Evolutionary conservation across 306 rosid species (phyloP).

Genomic region (Cucumis hystrix): DNA sequence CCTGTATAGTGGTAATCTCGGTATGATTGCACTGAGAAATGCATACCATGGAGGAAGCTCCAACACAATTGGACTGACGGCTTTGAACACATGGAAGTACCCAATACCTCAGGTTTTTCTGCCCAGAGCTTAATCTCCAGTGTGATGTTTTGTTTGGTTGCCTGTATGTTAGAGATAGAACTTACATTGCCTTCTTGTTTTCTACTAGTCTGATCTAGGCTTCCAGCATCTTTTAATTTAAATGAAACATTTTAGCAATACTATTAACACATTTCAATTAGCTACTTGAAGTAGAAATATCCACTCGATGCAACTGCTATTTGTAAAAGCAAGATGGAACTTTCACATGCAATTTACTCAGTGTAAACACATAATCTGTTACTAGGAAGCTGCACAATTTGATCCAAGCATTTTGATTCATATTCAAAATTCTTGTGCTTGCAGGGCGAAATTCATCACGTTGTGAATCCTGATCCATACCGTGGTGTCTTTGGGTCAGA

Average conservation of each 20-base stretch:
- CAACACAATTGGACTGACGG: conserved; percentile 60
- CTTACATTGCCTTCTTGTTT: not conserved
- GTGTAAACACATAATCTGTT: not conserved
- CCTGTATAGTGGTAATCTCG: conserved; percentile 64
- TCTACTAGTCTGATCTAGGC: not conserved
- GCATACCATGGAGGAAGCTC: conserved; percentile 95
- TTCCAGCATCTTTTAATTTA: not conserved
- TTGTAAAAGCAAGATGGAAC: not conserved
- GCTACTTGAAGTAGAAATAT: not conserved
- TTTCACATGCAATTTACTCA: not conserved
- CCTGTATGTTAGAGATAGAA: not conserved
- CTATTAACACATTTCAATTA: not conserved
- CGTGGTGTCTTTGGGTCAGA: conserved; percentile 65
- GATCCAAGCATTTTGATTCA: not conserved
- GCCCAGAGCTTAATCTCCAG: not conserved
- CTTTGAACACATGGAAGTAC: conserved; percentile 80
- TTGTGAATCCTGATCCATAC: conserved; percentile 79
- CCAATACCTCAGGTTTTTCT: conserved; percentile 72
- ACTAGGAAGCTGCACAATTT: not conserved
- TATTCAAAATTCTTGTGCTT: not conserved
- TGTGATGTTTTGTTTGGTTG: not conserved
- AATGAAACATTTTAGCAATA: not conserved
- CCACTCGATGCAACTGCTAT: not conserved
- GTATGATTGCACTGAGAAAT: conserved; percentile 82
- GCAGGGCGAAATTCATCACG: conserved; percentile 84